A percentile compares a stretch with the other conserved stretches of the same genome.
Conservation (phyloP, 176 grass and related monocot genomes). For the Ananas comosus region DNA sequence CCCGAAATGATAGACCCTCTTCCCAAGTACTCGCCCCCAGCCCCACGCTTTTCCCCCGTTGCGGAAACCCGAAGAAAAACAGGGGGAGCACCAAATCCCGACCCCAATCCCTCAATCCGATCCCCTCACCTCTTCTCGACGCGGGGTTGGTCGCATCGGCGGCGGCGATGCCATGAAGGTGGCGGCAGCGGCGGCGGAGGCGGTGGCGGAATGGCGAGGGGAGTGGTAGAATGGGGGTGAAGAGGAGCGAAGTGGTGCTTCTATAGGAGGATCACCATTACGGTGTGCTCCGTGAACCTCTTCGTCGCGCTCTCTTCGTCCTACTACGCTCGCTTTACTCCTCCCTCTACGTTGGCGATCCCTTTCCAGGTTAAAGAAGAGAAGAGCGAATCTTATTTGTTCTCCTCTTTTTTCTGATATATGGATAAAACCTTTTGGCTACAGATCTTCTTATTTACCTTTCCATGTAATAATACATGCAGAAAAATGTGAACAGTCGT, state of each 20-base stretch:
- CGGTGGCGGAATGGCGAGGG: slow-evolving; percentile 61
- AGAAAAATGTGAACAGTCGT: no score
- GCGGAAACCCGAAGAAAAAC: background rate
- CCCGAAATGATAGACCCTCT: no score
- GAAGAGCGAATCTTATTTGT: background rate
- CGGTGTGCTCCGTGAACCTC: slow-evolving; percentile 65
- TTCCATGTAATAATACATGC: no score
- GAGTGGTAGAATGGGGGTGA: slow-evolving; percentile 5
- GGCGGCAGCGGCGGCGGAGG: slow-evolving; percentile 26
- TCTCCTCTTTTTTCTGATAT: background rate
- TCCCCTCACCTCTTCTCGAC: background rate
- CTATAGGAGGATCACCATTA: slow-evolving; percentile 62
- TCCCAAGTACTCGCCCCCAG: no score
- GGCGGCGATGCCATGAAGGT: background rate
- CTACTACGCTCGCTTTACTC: slow-evolving; percentile 50
- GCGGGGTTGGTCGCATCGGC: background rate
- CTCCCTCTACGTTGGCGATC: slow-evolving; percentile 10
- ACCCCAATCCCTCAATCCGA: background rate
- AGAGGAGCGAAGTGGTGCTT: slow-evolving; percentile 42
- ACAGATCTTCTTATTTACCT: no score
- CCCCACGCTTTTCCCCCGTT: background rate
- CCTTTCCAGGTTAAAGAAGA: background rate
- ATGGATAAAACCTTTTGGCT: no score
- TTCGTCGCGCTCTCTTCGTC: slow-evolving; percentile 62
- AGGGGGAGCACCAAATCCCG: background rate